These are phyloP conservation scores for Jasminum sambac DNA, from an alignment of 257 asterid genomes.

Conservation along the genomic window DNA sequence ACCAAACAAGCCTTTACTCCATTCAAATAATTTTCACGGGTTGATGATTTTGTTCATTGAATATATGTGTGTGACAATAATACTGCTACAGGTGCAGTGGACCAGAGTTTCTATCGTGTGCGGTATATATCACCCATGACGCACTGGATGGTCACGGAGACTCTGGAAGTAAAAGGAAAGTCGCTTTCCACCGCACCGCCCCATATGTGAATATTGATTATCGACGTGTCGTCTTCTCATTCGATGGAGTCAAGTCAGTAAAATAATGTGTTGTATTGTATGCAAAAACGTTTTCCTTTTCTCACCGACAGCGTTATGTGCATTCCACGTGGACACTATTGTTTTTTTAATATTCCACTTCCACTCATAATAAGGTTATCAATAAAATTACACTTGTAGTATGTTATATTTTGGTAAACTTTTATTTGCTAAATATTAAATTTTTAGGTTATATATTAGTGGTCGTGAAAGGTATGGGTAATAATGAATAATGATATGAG, in stretches of 20 bases:
- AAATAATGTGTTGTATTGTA: not conserved
- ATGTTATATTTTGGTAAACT: no score
- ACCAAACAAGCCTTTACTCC: not conserved
- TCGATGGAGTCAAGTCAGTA: not conserved
- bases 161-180: slow-evolving; percentile 17
- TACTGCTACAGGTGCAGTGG: not conserved
- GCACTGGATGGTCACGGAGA: not conserved
- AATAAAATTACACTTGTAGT: no score
- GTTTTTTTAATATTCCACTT: no score
- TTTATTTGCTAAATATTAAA: no score
- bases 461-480: no score
- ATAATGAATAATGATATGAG: no score
- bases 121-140: not conserved
- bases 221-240: slow-evolving; percentile 28
- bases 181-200: slow-evolving; percentile 52
- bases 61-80: not conserved
- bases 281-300: not conserved
- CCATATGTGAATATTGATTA: slow-evolving; percentile 39
- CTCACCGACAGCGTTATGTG: not conserved
- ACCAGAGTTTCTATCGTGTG: not conserved
- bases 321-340: not conserved
- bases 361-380: no score
- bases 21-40: no score
- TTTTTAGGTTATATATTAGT: no score
- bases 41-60: not conserved